These are phyloP conservation scores for Nicotiana benthamiana DNA, from an alignment of 257 asterid genomes.

Conservation along the genomic window DNA sequence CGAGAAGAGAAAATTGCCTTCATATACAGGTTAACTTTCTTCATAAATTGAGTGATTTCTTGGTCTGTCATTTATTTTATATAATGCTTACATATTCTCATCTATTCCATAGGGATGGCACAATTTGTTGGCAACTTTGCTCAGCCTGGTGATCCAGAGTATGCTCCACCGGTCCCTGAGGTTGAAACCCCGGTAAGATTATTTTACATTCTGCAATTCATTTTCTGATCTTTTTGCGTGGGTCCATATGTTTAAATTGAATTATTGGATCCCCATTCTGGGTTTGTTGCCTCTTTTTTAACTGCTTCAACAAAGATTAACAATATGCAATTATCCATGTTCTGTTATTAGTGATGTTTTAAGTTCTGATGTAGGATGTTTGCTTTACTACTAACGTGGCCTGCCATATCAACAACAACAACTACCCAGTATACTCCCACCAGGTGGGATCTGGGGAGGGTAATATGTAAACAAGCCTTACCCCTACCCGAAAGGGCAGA, in stretches of 20 bases:
- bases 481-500: no score
- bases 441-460: no score
- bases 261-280: neutral
- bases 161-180: slow-evolving; percentile 81
- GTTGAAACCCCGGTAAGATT: slow-evolving; percentile 82
- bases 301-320: neutral
- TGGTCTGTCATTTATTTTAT: neutral
- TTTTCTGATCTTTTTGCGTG: neutral
- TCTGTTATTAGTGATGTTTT: neutral
- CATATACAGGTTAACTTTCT: slow-evolving; percentile 53
- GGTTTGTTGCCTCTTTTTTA: neutral
- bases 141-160: slow-evolving; percentile 75
- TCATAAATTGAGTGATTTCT: slow-evolving; percentile 6
- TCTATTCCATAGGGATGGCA: slow-evolving; percentile 58
- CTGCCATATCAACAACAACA: neutral
- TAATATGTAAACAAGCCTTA: no score
- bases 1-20: slow-evolving; percentile 88
- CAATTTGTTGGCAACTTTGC: slow-evolving; percentile 70
- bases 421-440: no score
- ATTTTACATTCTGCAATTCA: neutral
- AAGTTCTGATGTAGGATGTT: neutral
- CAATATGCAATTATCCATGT: neutral
- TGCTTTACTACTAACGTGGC: neutral
- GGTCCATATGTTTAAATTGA: neutral
- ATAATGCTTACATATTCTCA: neutral